These are phyloP conservation scores for Sisymbrium altissimum DNA, from an alignment of 345 rosid species.

Conservation along the genomic window DNA sequence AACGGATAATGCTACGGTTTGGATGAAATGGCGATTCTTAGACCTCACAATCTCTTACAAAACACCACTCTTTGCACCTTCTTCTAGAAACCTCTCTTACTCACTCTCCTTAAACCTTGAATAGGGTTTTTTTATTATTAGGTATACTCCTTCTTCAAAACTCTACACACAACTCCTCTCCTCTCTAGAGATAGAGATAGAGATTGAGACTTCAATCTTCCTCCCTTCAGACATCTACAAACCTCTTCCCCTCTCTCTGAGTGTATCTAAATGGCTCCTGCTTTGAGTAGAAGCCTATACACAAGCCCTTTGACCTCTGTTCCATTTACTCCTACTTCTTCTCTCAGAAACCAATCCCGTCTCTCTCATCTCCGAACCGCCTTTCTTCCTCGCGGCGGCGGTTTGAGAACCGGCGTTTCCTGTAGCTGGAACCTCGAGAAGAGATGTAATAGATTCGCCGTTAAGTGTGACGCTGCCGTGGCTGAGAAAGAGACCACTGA, in stretches of 20 bases:
- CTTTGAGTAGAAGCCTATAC: slow-evolving; percentile 57
- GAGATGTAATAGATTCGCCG: slow-evolving; percentile 46
- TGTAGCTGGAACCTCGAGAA: slow-evolving; percentile 52
- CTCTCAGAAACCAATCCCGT: slow-evolving; percentile 31
- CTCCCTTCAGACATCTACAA: background rate
- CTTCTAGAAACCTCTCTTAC: slow-evolving; percentile 54
- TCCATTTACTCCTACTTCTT: slow-evolving; percentile 44
- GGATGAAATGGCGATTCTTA: slow-evolving; percentile 53
- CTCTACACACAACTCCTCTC: background rate
- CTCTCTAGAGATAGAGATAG: background rate
- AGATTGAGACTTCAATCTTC: background rate
- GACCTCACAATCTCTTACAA: slow-evolving; percentile 40
- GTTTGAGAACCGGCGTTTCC: slow-evolving; percentile 43
- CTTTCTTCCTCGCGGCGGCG: slow-evolving; percentile 43
- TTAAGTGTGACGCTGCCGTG: slow-evolving; percentile 73
- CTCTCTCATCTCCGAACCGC: slow-evolving; percentile 39
- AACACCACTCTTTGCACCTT: background rate
- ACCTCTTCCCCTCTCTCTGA: background rate
- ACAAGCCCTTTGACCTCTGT: slow-evolving; percentile 45
- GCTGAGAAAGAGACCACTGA: slow-evolving; percentile 82
- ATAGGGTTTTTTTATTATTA: slow-evolving; percentile 48
- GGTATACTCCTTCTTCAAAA: background rate
- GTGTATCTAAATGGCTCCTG: slow-evolving; percentile 59
- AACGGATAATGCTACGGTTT: slow-evolving; percentile 33
- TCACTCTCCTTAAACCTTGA: slow-evolving; percentile 39